phyloP scores from a whole-genome alignment of 352 stramenopile genomes.

The Peronosclerospora sorghi region DNA sequence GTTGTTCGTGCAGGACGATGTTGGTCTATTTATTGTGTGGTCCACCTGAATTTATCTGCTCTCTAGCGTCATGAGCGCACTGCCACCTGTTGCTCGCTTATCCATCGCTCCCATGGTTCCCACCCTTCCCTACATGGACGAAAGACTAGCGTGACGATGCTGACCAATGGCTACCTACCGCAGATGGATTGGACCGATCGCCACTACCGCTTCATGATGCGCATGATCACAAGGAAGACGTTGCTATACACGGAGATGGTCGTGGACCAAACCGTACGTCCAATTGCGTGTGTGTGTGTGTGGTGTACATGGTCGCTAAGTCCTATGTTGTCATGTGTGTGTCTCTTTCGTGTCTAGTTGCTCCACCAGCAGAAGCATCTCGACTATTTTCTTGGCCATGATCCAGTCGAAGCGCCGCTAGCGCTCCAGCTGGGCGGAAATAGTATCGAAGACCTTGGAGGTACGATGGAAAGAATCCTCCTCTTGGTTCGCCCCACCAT shows the following conservation, averaged over 20 bases:
- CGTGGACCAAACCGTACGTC: slow-evolving; percentile 89
- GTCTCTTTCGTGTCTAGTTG: slow-evolving; percentile 24
- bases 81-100: slow-evolving; percentile 34
- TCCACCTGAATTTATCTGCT: too few relatives aligned
- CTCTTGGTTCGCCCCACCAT: too few relatives aligned
- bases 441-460: slow-evolving; percentile 69
- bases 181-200: slow-evolving; percentile 97
- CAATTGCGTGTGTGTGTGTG: too few relatives aligned
- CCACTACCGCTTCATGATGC: slow-evolving; percentile 91
- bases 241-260: slow-evolving; percentile 99
- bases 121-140: not conserved
- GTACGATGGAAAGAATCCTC: too few relatives aligned
- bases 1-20: too few relatives aligned
- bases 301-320: too few relatives aligned
- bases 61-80: slow-evolving; percentile 18
- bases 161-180: slow-evolving; percentile 1
- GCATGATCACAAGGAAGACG: slow-evolving; percentile 88
- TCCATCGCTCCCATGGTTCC: slow-evolving; percentile 61
- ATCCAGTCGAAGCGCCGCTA: slow-evolving; percentile 75
- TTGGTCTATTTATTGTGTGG: too few relatives aligned
- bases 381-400: slow-evolving; percentile 84
- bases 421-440: slow-evolving; percentile 92
- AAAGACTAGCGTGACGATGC: not conserved
- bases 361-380: slow-evolving; percentile 80
- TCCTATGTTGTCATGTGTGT: too few relatives aligned